Conservation (phyloP, 202 grass and related monocot genomes). For the Zoysia matrella region DNA sequence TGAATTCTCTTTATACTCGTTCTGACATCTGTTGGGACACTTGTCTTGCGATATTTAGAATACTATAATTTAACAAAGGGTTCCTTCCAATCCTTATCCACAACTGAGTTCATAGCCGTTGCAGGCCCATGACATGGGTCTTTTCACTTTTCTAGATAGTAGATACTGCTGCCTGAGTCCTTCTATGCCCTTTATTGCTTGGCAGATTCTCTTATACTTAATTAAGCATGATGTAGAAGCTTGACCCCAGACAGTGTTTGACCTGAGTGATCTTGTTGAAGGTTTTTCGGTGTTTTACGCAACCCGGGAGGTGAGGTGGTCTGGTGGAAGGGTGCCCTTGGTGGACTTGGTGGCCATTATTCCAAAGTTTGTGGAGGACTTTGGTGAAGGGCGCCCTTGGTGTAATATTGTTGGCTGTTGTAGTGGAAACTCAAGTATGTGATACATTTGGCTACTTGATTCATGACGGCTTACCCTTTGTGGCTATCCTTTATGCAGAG, state of each 20-base stretch:
- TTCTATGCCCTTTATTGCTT: no score
- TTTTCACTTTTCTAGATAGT: neutral
- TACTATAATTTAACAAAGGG: neutral
- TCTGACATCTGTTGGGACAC: neutral
- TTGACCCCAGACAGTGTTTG: conserved; percentile 61
- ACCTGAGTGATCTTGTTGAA: conserved; percentile 99
- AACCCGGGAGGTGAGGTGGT: conserved; percentile 68
- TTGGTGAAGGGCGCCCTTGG: conserved; percentile 65
- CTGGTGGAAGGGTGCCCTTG: conserved; percentile 95
- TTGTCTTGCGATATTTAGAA: neutral
- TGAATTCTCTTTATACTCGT: neutral
- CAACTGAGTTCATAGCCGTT: neutral
- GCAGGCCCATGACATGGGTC: neutral
- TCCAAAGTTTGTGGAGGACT: conserved; percentile 54
- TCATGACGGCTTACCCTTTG: conserved; percentile 87
- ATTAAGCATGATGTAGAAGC: conserved; percentile 49
- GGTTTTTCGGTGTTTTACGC: conserved; percentile 95
- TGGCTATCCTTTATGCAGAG: conserved; percentile 87
- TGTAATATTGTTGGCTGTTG: conserved; percentile 89
- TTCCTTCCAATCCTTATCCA: neutral
- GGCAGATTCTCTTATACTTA: conserved; percentile 28
- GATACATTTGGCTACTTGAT: conserved; percentile 71
- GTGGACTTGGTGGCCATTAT: conserved; percentile 90
- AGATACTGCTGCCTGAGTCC: no score
- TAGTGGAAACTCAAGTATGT: conserved; percentile 74